A percentile compares a stretch with the other conserved stretches of the same genome.
Conservation (phyloP, 768 basidiomycete genomes). For the Wakefieldia striispora region DNA sequence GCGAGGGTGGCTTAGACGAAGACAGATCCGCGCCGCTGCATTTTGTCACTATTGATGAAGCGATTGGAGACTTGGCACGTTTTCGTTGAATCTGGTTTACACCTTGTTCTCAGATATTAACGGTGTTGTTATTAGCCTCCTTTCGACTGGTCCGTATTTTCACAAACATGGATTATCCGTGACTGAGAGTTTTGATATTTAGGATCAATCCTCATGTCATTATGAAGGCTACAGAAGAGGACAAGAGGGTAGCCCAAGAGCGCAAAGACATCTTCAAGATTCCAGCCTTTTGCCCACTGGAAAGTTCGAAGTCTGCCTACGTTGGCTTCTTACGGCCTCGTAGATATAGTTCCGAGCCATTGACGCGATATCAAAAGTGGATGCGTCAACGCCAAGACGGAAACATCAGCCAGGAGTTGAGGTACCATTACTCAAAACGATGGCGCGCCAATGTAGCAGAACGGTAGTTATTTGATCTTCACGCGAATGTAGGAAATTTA, state of each 20-base stretch:
- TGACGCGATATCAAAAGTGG: conserved; percentile 42
- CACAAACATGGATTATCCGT: neutral
- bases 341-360: conserved; percentile 43
- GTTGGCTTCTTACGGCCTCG: conserved; percentile 49
- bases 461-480: conserved; percentile 37
- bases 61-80: conserved; percentile 68
- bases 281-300: conserved; percentile 42
- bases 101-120: conserved; percentile 2
- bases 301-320: conserved; percentile 9
- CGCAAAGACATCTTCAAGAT: conserved; percentile 43
- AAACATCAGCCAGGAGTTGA: conserved; percentile 33
- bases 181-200: conserved; percentile 1
- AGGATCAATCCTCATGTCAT: conserved; percentile 60
- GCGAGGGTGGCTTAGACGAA: conserved; percentile 24
- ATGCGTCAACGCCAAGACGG: conserved; percentile 30
- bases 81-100: conserved; percentile 5
- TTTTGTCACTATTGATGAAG: conserved; percentile 59
- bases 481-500: neutral
- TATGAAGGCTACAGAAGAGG: conserved; percentile 32
- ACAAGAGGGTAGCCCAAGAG: conserved; percentile 32
- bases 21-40: conserved; percentile 58
- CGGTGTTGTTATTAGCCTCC: conserved; percentile 41
- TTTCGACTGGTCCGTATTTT: conserved; percentile 61
- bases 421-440: conserved; percentile 55
- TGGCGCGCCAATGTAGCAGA: conserved; percentile 46